Evolutionary conservation across 2,329 filamentous ascomycete genomes (phyloP), one percentile per base, ranked within the genome.

Genomic region (Cladophialophora immunda): DNA sequence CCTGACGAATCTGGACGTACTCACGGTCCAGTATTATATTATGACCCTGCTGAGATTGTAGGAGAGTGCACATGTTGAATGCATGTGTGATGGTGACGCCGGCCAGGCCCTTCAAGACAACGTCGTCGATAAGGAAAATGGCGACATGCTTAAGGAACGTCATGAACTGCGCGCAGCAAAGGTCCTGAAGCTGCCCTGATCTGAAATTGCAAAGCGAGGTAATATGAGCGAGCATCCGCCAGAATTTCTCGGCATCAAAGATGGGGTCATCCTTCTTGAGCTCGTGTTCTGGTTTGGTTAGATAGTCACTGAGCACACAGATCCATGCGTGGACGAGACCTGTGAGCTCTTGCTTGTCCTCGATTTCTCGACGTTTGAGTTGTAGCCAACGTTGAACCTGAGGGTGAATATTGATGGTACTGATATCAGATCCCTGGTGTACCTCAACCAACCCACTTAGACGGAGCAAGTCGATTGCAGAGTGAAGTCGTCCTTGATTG

Each of bases 1-100:
- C 41, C 53, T 66, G 64, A 29, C 55, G 41, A 52, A 66, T 63
- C 19, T 50, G 38, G 9, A 66, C 47, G 25, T 62, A 63, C n/a
- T 58, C 36, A 13, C 62, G 62, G 53, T 65, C 13, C 15, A 65
- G 27, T 27, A 29, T 9, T 7, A 32, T 9, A 38, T 55, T 34
- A 34, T 29, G 38, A 52, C 25, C 25, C 4, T 32, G 29, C 1
- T 47, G 62, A 54, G 30, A 6, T 29, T 53, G 54, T 19, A 59
- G 25, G 9, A 54, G 27, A 4, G 9, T 53, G 55, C 54, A 65
- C 62, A 65, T 65, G n/a, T 59, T 38, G n/a, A 59, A 54, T n/a
- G 62, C 62, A 53, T 53, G 56, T 19, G 54, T 54, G 13, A 65
- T 59, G 19, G 41, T 19, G 3, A 59, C 27, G 9, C 55, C 30